Percentiles rank a stretch among this genome's conserved stretches.
Conservation (phyloP, 2,329 filamentous ascomycete genomes). For the Colletotrichum nymphaeae region DNA sequence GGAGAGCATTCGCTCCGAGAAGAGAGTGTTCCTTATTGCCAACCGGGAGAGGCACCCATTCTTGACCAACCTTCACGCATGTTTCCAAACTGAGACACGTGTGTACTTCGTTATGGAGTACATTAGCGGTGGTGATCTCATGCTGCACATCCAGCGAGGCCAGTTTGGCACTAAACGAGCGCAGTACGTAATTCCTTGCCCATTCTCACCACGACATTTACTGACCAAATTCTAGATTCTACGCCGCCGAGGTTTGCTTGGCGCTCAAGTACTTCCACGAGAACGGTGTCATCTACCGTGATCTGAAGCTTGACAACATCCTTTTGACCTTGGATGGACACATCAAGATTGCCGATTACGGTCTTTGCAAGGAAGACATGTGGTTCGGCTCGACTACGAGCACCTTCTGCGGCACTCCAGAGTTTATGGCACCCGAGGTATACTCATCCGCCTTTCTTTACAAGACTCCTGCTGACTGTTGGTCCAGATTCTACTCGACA, state of each 20-base stretch:
- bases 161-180: constrained; percentile 96
- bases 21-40: constrained; percentile 95
- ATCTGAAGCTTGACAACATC: constrained; percentile 94
- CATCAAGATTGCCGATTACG: constrained; percentile 98
- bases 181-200: constrained; percentile 72
- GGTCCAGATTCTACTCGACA: constrained; percentile 88
- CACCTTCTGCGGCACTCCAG: constrained; percentile 99
- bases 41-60: constrained; percentile 98
- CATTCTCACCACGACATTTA: constrained; percentile 19
- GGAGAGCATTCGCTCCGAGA: constrained; percentile 96
- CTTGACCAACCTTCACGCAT: constrained; percentile 93
- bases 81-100: constrained; percentile 98
- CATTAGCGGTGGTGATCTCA: constrained; percentile 96
- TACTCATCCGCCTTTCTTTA: constrained; percentile 39
- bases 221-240: constrained; percentile 73
- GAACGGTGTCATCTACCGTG: constrained; percentile 98
- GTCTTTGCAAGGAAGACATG: constrained; percentile 99
- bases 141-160: constrained; percentile 98
- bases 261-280: constrained; percentile 99
- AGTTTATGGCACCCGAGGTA: constrained; percentile 99
- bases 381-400: constrained; percentile 98
- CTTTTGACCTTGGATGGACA: constrained; percentile 94
- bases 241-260: constrained; percentile 96
- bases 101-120: constrained; percentile 99
- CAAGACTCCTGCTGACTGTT: constrained; percentile 44